Evolutionary conservation across 352 stramenopile species (phyloP), one percentile per base, ranked within the genome.

Genomic region (Pythium phragmitis): DNA sequence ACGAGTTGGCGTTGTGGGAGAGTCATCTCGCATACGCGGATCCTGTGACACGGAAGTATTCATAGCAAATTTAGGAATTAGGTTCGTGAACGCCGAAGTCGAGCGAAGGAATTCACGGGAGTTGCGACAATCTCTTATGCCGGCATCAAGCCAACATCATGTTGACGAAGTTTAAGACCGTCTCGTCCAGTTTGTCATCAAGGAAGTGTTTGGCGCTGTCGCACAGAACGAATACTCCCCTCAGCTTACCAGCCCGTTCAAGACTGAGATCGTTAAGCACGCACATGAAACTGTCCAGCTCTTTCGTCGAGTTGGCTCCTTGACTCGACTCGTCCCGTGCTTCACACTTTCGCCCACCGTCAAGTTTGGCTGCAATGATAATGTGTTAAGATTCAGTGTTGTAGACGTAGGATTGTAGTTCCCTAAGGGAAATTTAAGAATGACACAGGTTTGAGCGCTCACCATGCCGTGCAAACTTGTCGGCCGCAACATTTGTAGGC

Each of bases 31-130:
- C 76, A 9, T 88, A 90, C 60, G 87, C 87, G 13, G 83, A 96
- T 63, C 87, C 87, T n/a, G 80, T 96, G 36, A 93, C 85, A 48
- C 77, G 83, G 26, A 96, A 96, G 57, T 96, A 92, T 54, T 76
- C 84, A 58, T 91, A 67, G 52, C n/a, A 33, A 54, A 9, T 58
- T 26, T 63, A 72, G 55, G 42, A 64, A 54, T 65, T 64, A 62
- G 56, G 34, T 33, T 49, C 46, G 13, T 16, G 42, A n/a, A 56
- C 8, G 46, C 9, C 34, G 19, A 41, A 51, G 26, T 39, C 36
- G 9, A 26, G 14, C 7, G n/a, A 37, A 48, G 19, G 16, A 2
- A 7, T 9, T 8, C 7, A 21, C 28, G 37, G 8, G 12, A 45
- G 11, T n/a, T 30, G 26, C 26, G n/a, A 16, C n/a, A 9, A n/a